phyloP scores from a whole-genome alignment of 208 protist genomes.

The Crithidia bombi region DNA sequence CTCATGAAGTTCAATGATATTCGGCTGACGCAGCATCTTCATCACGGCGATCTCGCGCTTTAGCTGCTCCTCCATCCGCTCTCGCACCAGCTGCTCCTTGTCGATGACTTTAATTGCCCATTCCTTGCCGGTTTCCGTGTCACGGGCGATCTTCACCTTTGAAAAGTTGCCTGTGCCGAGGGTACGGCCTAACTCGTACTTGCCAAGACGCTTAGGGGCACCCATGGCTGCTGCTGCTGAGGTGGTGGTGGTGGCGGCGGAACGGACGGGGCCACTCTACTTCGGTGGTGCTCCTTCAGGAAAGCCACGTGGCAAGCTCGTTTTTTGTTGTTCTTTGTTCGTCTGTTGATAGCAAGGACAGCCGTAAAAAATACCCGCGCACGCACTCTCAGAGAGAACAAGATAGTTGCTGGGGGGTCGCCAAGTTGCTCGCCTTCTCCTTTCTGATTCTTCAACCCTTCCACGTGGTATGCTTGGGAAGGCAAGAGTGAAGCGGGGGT shows the following conservation, averaged over 20 bases:
- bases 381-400: no score
- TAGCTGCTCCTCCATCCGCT: constrained; percentile 91
- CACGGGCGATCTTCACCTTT: constrained; percentile 78
- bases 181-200: constrained; percentile 89
- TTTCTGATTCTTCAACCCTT: no score
- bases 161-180: constrained; percentile 91
- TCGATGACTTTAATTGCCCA: constrained; percentile 93
- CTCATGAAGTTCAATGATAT: constrained; percentile 87
- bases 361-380: no score
- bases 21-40: constrained; percentile 87
- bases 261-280: not conserved
- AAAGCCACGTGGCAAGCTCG: no score
- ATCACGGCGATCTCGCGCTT: constrained; percentile 91
- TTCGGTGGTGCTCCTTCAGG: no score
- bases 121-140: constrained; percentile 73
- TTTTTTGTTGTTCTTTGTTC: no score
- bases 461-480: no score
- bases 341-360: no score
- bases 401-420: no score
- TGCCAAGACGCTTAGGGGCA: constrained; percentile 69
- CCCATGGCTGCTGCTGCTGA: constrained; percentile 37
- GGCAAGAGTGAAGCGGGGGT: no score
- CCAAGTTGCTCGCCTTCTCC: no score
- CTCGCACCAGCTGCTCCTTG: constrained; percentile 80
- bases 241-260: not conserved